phyloP scores from a whole-genome alignment of 805 yeast genomes.

The Saccharomycopsis oosterbeekiorum region DNA sequence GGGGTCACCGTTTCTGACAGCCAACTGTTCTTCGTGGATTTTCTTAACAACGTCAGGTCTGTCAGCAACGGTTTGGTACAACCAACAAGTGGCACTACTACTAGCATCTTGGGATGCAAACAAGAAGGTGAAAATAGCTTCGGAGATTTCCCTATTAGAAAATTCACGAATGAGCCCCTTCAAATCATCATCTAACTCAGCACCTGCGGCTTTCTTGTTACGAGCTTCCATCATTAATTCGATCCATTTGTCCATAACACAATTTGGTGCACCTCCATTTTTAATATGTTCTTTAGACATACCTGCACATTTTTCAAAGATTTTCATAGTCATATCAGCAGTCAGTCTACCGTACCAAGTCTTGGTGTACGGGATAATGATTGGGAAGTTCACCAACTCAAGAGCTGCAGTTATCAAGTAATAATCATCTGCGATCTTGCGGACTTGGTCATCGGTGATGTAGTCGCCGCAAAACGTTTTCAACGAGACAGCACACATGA shows the following conservation, averaged over 20 bases:
- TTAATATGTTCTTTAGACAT: conserved; percentile 75
- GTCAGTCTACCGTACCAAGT: conserved; percentile 95
- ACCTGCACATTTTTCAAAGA: conserved; percentile 81
- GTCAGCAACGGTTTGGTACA: conserved; percentile 92
- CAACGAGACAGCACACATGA: conserved; percentile 88
- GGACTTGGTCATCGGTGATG: conserved; percentile 85
- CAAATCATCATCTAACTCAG: conserved; percentile 34
- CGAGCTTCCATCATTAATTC: conserved; percentile 62
- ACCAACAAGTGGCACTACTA: conserved; percentile 95
- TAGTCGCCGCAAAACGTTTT: conserved; percentile 94
- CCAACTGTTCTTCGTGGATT: conserved; percentile 85
- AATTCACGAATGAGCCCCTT: conserved; percentile 69
- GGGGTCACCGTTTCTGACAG: conserved; percentile 72
- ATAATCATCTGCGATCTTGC: conserved; percentile 84
- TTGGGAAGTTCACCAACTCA: conserved; percentile 96
- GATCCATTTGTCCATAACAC: conserved; percentile 96
- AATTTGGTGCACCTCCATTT: conserved; percentile 65
- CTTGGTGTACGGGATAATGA: conserved; percentile 90
- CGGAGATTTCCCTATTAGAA: conserved; percentile 84
- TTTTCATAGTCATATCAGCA: conserved; percentile 89
- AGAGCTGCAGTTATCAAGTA: conserved; percentile 89
- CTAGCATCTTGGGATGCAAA: conserved; percentile 99
- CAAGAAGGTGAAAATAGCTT: conserved; percentile 90
- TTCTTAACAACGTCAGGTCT: conserved; percentile 83
- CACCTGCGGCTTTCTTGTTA: conserved; percentile 31